Evolutionary conservation across 768 basidiomycete genomes (phyloP), one percentile per base, ranked within the genome.

Genomic region (Tylopilus sp.): DNA sequence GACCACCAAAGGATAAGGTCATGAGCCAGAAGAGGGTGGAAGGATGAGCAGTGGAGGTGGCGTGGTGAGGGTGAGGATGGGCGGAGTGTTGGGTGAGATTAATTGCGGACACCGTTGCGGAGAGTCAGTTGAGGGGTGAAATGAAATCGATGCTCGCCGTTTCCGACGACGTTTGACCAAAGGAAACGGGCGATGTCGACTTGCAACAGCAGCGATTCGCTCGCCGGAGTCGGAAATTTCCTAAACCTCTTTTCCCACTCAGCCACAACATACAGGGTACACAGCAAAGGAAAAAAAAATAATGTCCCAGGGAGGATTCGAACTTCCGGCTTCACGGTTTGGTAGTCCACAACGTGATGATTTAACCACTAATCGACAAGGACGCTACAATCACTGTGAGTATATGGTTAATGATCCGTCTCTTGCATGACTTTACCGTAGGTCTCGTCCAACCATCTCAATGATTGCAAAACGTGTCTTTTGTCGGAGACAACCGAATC

Each of bases 1-100:
- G 69, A 45, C 79, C 80, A 64, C 79, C 82, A 51, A 86, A 71
- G 66, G 81, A 83, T 66, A 86, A 68, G 73, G 76, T 75, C 82
- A 85, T 85, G 71, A 81, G 70, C 64, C 82, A 71, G 54, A 82
- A 67, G 57, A 80, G 63, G 56, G 73, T 65, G 69, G 72, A 72
- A 66, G 76, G 73, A 69, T 74, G 40, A 7, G 40, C 11, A 4
- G 74, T 64, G 21, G 57, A 60, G 53, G 67, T 68, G 65, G 71
- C 61, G 65, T 58, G 59, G 42, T 62, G 67, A 68, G 60, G 58
- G 61, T 52, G 63, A 63, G 71, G 57, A 52, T 64, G 54, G 53
- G 55, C 31, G 52, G 60, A 58, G 57, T 60, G 66, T 53, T 58
- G 66, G 39, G 58, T 38, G 50, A 55, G 55, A 46, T 60, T 60